Evolutionary conservation across 75 land plant genomes (phyloP).

Genomic region (Isoetes taiwanensis): DNA sequence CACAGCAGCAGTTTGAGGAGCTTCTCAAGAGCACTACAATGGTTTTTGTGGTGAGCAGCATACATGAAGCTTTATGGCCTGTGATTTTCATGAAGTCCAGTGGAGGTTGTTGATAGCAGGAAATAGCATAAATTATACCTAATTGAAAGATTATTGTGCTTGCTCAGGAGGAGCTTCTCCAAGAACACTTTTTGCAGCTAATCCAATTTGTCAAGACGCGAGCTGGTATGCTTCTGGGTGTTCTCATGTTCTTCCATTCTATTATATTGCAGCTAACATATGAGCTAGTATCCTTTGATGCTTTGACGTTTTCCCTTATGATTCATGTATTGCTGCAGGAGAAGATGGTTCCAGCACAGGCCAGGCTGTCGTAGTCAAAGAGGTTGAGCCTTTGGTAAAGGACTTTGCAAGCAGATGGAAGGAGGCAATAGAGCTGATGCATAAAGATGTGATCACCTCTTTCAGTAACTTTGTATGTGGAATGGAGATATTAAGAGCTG

Average conservation of each 20-base stretch:
- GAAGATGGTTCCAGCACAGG: conserved; percentile 59
- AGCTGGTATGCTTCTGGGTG: conserved; percentile 87
- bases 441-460: conserved; percentile 94
- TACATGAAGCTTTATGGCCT: conserved; percentile 1
- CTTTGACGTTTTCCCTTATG: neutral
- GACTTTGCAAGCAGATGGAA: conserved; percentile 94
- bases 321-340: conserved; percentile 30
- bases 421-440: conserved; percentile 88
- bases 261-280: neutral
- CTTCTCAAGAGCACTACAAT: conserved; percentile 76
- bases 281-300: neutral
- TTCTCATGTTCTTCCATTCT: no score
- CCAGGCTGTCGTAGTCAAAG: conserved; percentile 59
- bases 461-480: conserved; percentile 99
- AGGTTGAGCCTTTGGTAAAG: conserved; percentile 90
- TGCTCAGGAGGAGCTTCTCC: conserved; percentile 87
- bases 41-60: conserved; percentile 62
- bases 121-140: neutral
- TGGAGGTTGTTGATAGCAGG: neutral
- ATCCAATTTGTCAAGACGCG: conserved; percentile 90
- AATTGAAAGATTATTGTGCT: neutral
- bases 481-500: conserved; percentile 87
- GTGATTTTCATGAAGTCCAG: neutral
- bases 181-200: conserved; percentile 76
- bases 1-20: conserved; percentile 87